These are phyloP conservation scores for Hypoxylon sp. DNA, from an alignment of 2,329 filamentous ascomycete species.

Conservation along the genomic window DNA sequence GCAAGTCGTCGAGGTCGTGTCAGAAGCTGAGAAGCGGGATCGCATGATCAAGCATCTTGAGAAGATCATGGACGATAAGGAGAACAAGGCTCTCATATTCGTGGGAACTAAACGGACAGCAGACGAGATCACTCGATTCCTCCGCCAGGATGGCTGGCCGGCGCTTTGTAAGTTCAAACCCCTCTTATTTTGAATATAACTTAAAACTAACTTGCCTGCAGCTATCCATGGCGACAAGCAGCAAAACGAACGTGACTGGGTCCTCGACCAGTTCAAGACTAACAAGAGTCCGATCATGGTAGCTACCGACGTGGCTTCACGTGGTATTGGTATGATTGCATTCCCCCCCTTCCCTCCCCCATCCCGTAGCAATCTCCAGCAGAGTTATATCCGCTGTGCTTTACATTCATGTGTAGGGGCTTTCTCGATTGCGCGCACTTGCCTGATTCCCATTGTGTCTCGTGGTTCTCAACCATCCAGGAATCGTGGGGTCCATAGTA, in stretches of 20 bases:
- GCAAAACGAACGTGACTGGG: constrained; percentile 99
- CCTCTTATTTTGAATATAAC: constrained; percentile 58
- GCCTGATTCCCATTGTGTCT: constrained; percentile 86
- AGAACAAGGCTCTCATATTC: constrained; percentile 96
- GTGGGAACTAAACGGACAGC: constrained; percentile 94
- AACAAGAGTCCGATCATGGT: constrained; percentile 99
- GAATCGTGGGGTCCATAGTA: constrained; percentile 88
- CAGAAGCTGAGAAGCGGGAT: constrained; percentile 97
- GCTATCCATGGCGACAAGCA: constrained; percentile 99
- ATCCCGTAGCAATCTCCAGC: constrained; percentile 68
- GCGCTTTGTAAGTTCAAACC: constrained; percentile 81
- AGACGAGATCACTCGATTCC: constrained; percentile 96
- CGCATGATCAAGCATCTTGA: constrained; percentile 97
- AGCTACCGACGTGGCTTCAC: constrained; percentile 98
- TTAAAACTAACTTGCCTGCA: constrained; percentile 61
- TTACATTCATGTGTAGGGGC: constrained; percentile 93
- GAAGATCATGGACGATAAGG: constrained; percentile 96
- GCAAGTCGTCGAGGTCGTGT: constrained; percentile 96
- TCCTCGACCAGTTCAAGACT: constrained; percentile 99
- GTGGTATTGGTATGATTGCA: constrained; percentile 98
- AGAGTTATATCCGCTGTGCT: constrained; percentile 75
- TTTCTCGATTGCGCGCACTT: constrained; percentile 89
- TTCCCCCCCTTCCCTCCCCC: constrained; percentile 65
- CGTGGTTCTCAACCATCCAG: constrained; percentile 81
- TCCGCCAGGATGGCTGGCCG: constrained; percentile 97